These are phyloP conservation scores for Paramecium sexaurelia DNA, from an alignment of 73 alveolate genomes.

Conservation along the genomic window DNA sequence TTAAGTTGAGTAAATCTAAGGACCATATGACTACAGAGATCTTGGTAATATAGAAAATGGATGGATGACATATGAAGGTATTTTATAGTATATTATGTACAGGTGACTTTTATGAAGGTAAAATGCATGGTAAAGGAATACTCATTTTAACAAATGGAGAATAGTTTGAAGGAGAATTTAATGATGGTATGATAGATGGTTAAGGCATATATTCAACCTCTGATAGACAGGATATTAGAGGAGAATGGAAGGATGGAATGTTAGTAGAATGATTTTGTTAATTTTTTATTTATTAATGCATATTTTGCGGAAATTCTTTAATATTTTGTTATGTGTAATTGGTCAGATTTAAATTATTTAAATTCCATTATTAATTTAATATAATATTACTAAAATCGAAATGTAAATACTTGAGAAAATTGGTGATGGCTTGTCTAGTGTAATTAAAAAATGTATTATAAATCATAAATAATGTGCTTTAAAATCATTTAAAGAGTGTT, in stretches of 20 bases:
- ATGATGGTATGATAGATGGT: constrained; percentile 50
- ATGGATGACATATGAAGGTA: constrained; percentile 41
- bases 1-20: background rate
- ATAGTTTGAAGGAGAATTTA: constrained; percentile 8
- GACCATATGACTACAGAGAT: background rate
- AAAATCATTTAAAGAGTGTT: background rate
- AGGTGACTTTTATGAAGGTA: constrained; percentile 44
- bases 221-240: background rate
- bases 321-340: no score
- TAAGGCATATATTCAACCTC: background rate
- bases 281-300: background rate
- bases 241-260: constrained; percentile 22
- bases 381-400: background rate
- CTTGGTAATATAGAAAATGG: background rate
- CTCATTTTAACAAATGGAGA: constrained; percentile 3
- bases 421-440: background rate
- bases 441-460: background rate
- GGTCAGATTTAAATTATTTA: no score
- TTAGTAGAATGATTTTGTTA: background rate
- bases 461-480: background rate
- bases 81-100: background rate
- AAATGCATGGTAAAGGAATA: constrained; percentile 30
- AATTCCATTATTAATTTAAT: no score
- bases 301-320: no score
- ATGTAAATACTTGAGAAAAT: background rate